A percentile compares a stretch with the other conserved stretches of the same genome.
Conservation (phyloP, 164 flowering plant genomes). For the Houttuynia cordata region DNA sequence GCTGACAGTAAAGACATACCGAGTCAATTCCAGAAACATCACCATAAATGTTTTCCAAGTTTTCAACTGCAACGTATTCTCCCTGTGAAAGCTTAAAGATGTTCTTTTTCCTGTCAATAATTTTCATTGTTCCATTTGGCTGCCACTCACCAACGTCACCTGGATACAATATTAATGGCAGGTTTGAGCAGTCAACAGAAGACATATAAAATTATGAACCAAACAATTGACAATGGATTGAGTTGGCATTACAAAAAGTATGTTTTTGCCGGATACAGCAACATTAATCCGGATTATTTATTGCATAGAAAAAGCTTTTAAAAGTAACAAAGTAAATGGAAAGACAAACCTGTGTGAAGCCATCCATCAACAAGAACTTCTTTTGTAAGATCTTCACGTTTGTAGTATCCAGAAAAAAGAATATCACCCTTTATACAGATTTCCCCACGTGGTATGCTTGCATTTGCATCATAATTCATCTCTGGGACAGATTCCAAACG, state of each 20-base stretch:
- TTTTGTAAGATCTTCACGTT: conserved; percentile 80
- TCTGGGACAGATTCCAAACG: conserved; percentile 96
- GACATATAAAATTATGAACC: no score
- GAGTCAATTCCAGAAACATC: conserved; percentile 53
- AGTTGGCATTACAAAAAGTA: no score
- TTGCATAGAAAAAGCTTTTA: no score
- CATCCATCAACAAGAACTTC: conserved; percentile 88
- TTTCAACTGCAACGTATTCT: conserved; percentile 97
- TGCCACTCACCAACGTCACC: conserved; percentile 99
- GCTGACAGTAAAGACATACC: conserved; percentile 26
- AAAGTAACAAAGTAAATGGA: background rate
- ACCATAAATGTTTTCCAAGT: conserved; percentile 79
- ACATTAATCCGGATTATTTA: no score
- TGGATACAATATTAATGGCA: conserved; percentile 5
- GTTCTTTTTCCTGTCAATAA: conserved; percentile 95
- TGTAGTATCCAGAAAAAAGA: conserved; percentile 83
- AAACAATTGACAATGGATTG: no score
- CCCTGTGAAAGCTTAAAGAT: conserved; percentile 99
- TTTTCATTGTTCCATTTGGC: conserved; percentile 83
- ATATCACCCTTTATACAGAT: conserved; percentile 72
- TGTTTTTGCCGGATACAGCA: no score
- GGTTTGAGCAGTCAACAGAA: background rate
- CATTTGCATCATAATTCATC: conserved; percentile 92
- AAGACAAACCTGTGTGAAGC: conserved; percentile 84
- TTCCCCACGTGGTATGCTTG: conserved; percentile 84